Percentiles rank a stretch among this genome's conserved stretches.
These are phyloP conservation scores for Fusarium lyarnte DNA, from an alignment of 2,329 filamentous ascomycete genomes.

Conservation along the genomic window DNA sequence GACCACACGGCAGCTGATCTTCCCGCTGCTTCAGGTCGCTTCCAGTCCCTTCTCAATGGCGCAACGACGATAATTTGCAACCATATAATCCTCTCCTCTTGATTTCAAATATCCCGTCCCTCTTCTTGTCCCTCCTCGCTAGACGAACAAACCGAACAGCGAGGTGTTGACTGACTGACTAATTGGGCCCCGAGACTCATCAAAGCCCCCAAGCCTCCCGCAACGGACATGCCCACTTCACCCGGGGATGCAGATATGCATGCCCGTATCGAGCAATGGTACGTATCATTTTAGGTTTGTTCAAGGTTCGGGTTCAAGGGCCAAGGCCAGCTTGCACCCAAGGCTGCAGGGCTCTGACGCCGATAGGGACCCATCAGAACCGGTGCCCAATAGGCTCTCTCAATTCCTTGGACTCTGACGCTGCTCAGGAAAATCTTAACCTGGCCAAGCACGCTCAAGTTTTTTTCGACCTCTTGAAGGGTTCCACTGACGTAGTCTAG, in stretches of 20 bases:
- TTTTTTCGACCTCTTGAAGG: conserved; percentile 24
- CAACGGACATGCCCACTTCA: conserved; percentile 22
- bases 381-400: conserved; percentile 28
- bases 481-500: conserved; percentile 41
- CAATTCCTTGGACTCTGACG: conserved; percentile 33
- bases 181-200: conserved; percentile 3
- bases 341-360: conserved; percentile 30
- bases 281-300: conserved; percentile 19
- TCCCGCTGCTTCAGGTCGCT: conserved; percentile 23
- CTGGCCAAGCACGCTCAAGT: conserved; percentile 27
- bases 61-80: not conserved
- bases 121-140: not conserved
- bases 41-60: conserved; percentile 16
- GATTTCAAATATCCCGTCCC: conserved; percentile 29
- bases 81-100: not conserved
- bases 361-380: conserved; percentile 19
- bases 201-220: conserved; percentile 21
- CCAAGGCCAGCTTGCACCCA: conserved; percentile 24
- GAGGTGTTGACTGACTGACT: not conserved
- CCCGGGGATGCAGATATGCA: conserved; percentile 13
- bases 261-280: conserved; percentile 1
- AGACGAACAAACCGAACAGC: conserved; percentile 12
- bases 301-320: conserved; percentile 9
- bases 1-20: conserved; percentile 29
- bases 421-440: conserved; percentile 33